Evolutionary conservation across 345 rosid genomes (phyloP).

Genomic region (Eucalyptus leucophloia): DNA sequence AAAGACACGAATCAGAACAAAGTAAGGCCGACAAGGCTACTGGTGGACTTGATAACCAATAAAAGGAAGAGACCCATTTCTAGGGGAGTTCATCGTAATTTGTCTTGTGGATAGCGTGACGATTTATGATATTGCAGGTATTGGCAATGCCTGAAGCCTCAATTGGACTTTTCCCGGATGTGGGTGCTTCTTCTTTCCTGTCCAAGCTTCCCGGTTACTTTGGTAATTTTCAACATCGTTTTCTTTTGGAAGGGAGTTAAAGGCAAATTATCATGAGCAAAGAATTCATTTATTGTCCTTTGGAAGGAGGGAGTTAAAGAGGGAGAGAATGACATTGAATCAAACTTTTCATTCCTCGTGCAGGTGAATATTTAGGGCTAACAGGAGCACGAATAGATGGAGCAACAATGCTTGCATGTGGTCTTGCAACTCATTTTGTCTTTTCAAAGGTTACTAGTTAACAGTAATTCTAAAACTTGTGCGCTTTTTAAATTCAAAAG

Average conservation of each 20-base stretch:
- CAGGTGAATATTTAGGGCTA: conserved; percentile 5
- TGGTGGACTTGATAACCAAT: too few species aligned
- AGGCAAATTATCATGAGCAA: too few species aligned
- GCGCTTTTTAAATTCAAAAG: too few species aligned
- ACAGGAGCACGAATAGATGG: conserved; percentile 11
- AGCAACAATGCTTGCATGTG: conserved; percentile 13
- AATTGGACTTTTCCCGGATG: conserved; percentile 1
- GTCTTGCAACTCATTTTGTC: conserved; percentile 19
- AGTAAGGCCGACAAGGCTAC: too few species aligned
- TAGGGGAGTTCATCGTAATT: background rate
- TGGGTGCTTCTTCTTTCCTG: conserved; percentile 2
- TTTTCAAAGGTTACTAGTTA: background rate
- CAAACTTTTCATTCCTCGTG: background rate
- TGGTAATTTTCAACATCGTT: background rate
- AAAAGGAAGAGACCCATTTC: too few species aligned
- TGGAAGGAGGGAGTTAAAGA: background rate
- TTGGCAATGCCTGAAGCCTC: conserved; percentile 14
- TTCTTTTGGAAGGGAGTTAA: background rate
- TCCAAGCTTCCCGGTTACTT: conserved; percentile 5
- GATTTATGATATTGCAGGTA: background rate
- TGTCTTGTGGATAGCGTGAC: background rate
- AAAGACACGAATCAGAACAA: too few species aligned
- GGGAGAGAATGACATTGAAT: background rate
- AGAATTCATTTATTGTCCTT: background rate
- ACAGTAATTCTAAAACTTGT: too few species aligned